These are phyloP conservation scores for Phialophora expanda DNA, from an alignment of 2,329 filamentous ascomycete genomes.

Conservation along the genomic window DNA sequence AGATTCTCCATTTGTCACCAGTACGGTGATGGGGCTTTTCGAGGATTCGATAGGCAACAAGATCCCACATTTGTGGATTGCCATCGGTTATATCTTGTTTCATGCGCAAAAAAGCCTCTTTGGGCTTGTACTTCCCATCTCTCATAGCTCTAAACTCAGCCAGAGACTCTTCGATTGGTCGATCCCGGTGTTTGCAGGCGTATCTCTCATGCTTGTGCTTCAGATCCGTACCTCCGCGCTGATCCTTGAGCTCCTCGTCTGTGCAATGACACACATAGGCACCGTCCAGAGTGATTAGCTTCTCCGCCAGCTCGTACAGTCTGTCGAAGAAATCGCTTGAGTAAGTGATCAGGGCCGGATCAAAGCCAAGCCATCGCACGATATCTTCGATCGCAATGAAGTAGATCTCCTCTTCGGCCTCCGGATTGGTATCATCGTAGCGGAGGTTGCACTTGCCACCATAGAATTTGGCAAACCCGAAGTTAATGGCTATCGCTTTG, in stretches of 20 bases:
- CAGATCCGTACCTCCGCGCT: slow-evolving; percentile 77
- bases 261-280: slow-evolving; percentile 87
- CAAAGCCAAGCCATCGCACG: slow-evolving; percentile 84
- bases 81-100: slow-evolving; percentile 81
- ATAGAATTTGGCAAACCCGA: slow-evolving; percentile 87
- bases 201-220: slow-evolving; percentile 69
- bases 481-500: slow-evolving; percentile 95
- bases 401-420: slow-evolving; percentile 88
- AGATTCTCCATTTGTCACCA: slow-evolving; percentile 84
- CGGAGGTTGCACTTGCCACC: slow-evolving; percentile 77
- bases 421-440: slow-evolving; percentile 95
- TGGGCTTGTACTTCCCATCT: slow-evolving; percentile 85
- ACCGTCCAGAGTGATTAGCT: slow-evolving; percentile 72
- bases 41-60: slow-evolving; percentile 86
- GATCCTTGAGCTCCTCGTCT: slow-evolving; percentile 76
- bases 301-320: slow-evolving; percentile 86
- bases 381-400: slow-evolving; percentile 89
- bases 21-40: slow-evolving; percentile 77
- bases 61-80: slow-evolving; percentile 96
- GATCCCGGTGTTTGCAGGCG: slow-evolving; percentile 78
- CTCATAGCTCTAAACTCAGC: slow-evolving; percentile 86
- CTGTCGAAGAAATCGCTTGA: slow-evolving; percentile 88
- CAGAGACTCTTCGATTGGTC: slow-evolving; percentile 76
- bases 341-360: slow-evolving; percentile 78
- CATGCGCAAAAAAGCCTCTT: slow-evolving; percentile 87